Conservation (phyloP, 768 basidiomycete genomes). For the Rhizopogon sp. region DNA sequence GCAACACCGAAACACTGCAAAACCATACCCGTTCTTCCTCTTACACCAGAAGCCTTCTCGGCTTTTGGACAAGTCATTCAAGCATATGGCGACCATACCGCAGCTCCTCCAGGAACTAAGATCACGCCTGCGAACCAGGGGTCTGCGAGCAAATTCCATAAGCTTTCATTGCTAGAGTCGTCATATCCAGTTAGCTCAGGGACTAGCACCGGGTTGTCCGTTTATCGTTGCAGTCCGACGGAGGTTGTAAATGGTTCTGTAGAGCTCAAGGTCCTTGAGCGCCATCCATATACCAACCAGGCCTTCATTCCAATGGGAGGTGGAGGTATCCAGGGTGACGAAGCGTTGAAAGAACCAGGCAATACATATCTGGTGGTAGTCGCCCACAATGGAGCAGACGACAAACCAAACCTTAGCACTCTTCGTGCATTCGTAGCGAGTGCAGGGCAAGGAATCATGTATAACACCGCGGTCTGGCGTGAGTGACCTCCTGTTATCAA, state of each 20-base stretch:
- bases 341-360: slow-evolving; percentile 42
- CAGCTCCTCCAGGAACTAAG: slow-evolving; percentile 63
- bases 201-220: slow-evolving; percentile 69
- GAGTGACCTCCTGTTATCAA: slow-evolving; percentile 31
- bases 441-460: slow-evolving; percentile 80
- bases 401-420: slow-evolving; percentile 70
- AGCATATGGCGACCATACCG: slow-evolving; percentile 65
- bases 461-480: slow-evolving; percentile 88
- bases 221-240: slow-evolving; percentile 74
- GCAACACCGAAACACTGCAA: slow-evolving; percentile 4
- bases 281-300: slow-evolving; percentile 87
- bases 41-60: slow-evolving; percentile 83
- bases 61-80: slow-evolving; percentile 91
- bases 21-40: slow-evolving; percentile 51
- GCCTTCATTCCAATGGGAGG: slow-evolving; percentile 94
- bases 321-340: slow-evolving; percentile 34
- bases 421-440: slow-evolving; percentile 80
- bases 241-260: slow-evolving; percentile 41
- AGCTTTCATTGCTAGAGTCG: slow-evolving; percentile 65
- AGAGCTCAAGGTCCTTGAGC: slow-evolving; percentile 72
- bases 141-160: slow-evolving; percentile 91
- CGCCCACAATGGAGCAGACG: slow-evolving; percentile 71
- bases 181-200: slow-evolving; percentile 55
- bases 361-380: slow-evolving; percentile 80
- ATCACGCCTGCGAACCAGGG: slow-evolving; percentile 85